Percentiles rank a stretch among this genome's conserved stretches.
These are phyloP conservation scores for Prunus campanulata DNA, from an alignment of 306 rosid genomes.

Conservation along the genomic window DNA sequence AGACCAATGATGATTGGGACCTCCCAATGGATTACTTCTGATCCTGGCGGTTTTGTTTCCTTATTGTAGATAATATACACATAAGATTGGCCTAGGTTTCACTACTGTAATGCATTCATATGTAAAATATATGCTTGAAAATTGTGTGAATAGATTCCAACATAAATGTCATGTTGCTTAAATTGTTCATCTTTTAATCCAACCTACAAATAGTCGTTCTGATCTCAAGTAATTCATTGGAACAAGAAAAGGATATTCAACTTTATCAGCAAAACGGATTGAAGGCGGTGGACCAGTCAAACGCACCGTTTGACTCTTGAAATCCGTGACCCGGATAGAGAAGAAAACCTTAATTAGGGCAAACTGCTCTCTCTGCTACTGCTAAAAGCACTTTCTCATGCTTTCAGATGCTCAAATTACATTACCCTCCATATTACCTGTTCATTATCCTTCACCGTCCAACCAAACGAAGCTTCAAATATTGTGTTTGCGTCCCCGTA, in stretches of 20 bases:
- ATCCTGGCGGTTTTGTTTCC: slow-evolving; percentile 16
- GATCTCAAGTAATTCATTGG: no score
- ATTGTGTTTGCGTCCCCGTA: background rate
- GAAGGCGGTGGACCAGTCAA: background rate
- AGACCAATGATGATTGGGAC: slow-evolving; percentile 69
- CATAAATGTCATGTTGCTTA: background rate
- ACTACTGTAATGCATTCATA: background rate
- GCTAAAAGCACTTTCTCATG: background rate
- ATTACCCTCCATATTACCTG: background rate
- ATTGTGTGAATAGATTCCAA: background rate
- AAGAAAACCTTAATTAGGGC: background rate
- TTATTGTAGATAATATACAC: slow-evolving; percentile 10
- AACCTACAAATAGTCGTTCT: no score
- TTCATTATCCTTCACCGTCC: background rate
- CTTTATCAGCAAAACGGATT: background rate
- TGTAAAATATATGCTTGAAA: background rate
- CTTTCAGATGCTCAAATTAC: background rate
- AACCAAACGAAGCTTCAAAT: background rate
- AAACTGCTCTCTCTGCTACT: background rate
- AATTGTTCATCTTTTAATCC: background rate
- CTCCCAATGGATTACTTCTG: slow-evolving; percentile 86
- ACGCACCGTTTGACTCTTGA: background rate
- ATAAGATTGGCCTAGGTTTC: background rate
- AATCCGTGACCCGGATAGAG: background rate
- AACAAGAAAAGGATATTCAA: background rate